phyloP scores from a whole-genome alignment of 2,329 filamentous ascomycete species.

The Fusarium lyarnte region DNA sequence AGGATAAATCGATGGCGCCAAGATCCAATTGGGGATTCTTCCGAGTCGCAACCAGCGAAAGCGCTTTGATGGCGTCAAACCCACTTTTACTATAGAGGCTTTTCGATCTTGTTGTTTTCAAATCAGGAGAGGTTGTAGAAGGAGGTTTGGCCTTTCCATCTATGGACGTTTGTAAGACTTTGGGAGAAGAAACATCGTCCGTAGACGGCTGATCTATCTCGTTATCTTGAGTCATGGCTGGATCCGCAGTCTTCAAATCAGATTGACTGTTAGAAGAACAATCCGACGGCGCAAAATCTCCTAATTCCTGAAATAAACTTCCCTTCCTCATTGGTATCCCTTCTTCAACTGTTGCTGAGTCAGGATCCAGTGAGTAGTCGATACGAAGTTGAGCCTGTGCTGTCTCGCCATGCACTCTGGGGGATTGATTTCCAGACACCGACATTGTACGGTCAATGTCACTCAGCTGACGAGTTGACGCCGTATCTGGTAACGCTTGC shows the following conservation, averaged over 20 bases:
- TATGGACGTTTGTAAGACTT: accelerated
- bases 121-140: accelerated
- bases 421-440: not conserved
- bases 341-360: not conserved
- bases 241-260: accelerated
- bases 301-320: no score
- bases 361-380: not conserved
- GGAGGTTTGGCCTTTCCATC: accelerated
- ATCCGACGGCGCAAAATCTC: accelerated
- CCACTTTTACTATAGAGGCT: accelerated
- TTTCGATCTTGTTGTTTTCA: accelerated
- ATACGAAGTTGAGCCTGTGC: not conserved
- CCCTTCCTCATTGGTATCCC: not conserved
- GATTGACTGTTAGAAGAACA: accelerated
- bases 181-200: accelerated
- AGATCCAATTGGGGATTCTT: accelerated
- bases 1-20: not conserved
- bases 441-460: accelerated
- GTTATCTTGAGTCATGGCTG: accelerated
- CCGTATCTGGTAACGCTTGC: accelerated
- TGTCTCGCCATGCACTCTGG: accelerated
- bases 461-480: no score
- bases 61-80: accelerated
- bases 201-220: accelerated
- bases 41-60: accelerated